Evolutionary conservation across 2,329 filamentous ascomycete species (phyloP).

Genomic region (Amylocarpus encephaloides): DNA sequence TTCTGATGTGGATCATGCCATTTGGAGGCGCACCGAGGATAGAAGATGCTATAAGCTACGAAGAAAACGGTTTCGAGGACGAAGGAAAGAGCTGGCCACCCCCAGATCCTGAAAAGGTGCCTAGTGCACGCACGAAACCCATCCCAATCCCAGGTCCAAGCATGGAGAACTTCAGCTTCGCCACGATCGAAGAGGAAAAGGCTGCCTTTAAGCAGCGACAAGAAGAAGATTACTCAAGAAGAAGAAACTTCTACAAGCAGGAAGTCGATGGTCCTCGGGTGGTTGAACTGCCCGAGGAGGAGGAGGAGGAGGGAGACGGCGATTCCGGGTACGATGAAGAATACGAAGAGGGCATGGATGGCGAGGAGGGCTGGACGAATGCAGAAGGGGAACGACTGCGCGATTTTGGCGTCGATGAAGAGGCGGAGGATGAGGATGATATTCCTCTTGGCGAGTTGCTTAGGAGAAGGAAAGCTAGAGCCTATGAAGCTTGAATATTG

Average conservation of each 20-base stretch:
- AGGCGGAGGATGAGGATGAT: slow-evolving; percentile 59
- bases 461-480: slow-evolving; percentile 41
- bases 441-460: slow-evolving; percentile 65
- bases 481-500: slow-evolving; percentile 1
- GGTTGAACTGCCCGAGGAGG: slow-evolving; percentile 19
- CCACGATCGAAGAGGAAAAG: slow-evolving; percentile 34
- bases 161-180: slow-evolving; percentile 11
- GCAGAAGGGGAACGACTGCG: slow-evolving; percentile 66
- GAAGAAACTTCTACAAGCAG: slow-evolving; percentile 30
- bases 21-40: slow-evolving; percentile 46
- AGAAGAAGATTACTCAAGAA: slow-evolving; percentile 37
- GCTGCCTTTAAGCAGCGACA: slow-evolving; percentile 46
- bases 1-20: slow-evolving; percentile 63
- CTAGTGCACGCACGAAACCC: slow-evolving; percentile 9
- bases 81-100: slow-evolving; percentile 56
- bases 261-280: background rate
- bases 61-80: slow-evolving; percentile 73
- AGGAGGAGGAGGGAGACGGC: slow-evolving; percentile 22
- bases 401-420: slow-evolving; percentile 77
- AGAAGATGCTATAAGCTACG: slow-evolving; percentile 46
- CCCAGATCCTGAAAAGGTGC: slow-evolving; percentile 53
- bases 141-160: background rate
- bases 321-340: slow-evolving; percentile 31
- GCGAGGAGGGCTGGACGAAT: slow-evolving; percentile 63
- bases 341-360: slow-evolving; percentile 34